A percentile compares a stretch with the other conserved stretches of the same genome.
Conservation (phyloP, 495 filamentous ascomycete genomes). For the Penicillium salamii region DNA sequence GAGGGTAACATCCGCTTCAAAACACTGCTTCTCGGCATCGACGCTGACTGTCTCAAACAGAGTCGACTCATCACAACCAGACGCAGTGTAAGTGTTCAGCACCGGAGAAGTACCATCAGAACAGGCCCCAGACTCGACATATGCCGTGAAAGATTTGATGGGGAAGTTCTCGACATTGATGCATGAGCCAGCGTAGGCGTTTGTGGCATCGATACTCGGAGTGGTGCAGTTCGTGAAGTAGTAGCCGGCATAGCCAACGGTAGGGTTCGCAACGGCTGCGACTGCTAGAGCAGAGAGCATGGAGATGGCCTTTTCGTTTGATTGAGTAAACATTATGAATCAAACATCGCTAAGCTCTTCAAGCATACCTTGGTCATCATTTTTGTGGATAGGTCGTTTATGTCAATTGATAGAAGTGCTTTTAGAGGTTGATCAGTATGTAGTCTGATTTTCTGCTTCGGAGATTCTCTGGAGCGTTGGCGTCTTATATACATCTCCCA, state of each 20-base stretch:
- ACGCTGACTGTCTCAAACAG: constrained; percentile 12
- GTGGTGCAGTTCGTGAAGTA: constrained; percentile 9
- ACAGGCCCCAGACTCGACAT: constrained; percentile 16
- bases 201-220: constrained; percentile 10
- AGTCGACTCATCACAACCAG: constrained; percentile 11
- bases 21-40: constrained; percentile 15
- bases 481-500: no score
- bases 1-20: constrained; percentile 17
- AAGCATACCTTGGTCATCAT: constrained; percentile 12
- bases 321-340: background rate
- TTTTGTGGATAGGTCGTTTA: background rate
- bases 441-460: no score
- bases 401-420: no score
- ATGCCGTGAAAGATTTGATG: constrained; percentile 20
- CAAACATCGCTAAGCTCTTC: background rate
- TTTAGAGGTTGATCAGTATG: no score
- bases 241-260: constrained; percentile 17
- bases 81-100: constrained; percentile 16
- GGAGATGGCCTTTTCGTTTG: background rate
- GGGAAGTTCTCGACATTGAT: constrained; percentile 22
- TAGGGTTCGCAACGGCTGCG: constrained; percentile 10
- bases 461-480: no score
- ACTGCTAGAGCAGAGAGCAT: constrained; percentile 8
- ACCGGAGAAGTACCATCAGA: constrained; percentile 17
- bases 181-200: constrained; percentile 14